Base-by-base conservation (phyloP, 2,329 filamentous ascomycete species). In the Teratosphaeriaceae sp. region DNA sequence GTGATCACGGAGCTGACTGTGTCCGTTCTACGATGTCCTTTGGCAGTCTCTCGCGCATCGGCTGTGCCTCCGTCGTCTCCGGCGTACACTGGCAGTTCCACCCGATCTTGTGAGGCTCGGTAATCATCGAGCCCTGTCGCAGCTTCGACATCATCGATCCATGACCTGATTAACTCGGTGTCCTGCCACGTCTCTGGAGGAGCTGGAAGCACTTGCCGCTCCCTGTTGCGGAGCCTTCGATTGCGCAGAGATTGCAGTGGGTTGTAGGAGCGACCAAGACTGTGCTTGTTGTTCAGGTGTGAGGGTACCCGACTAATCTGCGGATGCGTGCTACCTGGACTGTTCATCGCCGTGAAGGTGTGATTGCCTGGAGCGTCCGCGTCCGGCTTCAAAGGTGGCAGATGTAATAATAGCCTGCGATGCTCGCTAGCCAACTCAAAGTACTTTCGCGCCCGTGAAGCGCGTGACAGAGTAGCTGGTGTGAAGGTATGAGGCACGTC, bases 161-260 rank as follows among this genome's bases (percentile, higher is more conserved):
- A 97, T 23, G 74, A 70, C 40, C 77, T 78, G 6, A 95, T 86
- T 35, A 72, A 77, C 3, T 77, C 71, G 1, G 86, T 70, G 61
- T 96, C 82, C 29, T 78, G 74, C 69, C 94, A 97, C 1, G 85
- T 86, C 52, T 85, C 82, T 1, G 74, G 72, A 48, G 87, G 80
- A 13, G 85, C 80, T 55, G 92, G 79, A 24, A 95, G 82, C 0
- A 76, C 67, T 51, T 78, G 82, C 30, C 86, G 78, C 65, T 94
- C 86, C 13, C 89, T 78, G 20, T 84, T 83, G 49, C 92, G 77
- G 11, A 92, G 78, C 60, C 89, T 90, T 37, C 90, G 78, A 59
- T 98, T 97, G 16, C 92, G 82, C 43, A 97, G 85, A 54, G 88
- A 88, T 63, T 97, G 92, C 19, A 98, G 67, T 3, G 90, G 92